Base-by-base conservation (phyloP, 2,329 filamentous ascomycete species). In the Xylaria sp. region DNA sequence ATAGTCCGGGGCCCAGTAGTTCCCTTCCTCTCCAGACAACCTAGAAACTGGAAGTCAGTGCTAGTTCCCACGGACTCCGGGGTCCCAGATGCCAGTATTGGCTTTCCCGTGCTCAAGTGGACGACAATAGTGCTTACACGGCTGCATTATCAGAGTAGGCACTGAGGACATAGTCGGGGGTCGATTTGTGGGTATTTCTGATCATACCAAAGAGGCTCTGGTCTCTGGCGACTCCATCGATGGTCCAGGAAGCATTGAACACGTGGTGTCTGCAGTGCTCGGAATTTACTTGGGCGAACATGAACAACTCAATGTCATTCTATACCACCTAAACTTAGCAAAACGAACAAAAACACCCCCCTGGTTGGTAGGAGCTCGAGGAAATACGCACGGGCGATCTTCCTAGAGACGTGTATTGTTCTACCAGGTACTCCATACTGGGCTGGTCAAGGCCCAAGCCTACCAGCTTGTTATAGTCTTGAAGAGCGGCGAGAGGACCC, bases 271-370 rank as follows among this genome's bases (percentile, higher is more conserved):
- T 54, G 50, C 63, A 65, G 43, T 97, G 93, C 79, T 97, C 94
- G 3, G 93, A 97, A 78, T 97, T 97, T 71, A 99, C 92, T 75
- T 97, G 94, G 9, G 92, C 93, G 72, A 97, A 97, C 93, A 97
- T 97, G 80, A 97, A 97, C n/a, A 97, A 81, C 75, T 97, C 93
- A 39, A 97, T 90, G 70, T 97, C 93, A 55, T 91, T 87, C 29
- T 34, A 13, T 13, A 7, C 29, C 29, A 13, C 29, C 4, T 6
- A 13, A 13, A 13, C 9, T 34, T 34, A 34, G 29, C 29, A 34
- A 4, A 34, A 13, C 29, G 16, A n/a, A n/a, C n/a, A n/a, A n/a
- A n/a, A n/a, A n/a, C n/a, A n/a, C n/a, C 29, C 3, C 16, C 9
- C 11, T 34, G 29, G 16, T 34, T 34, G 9, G 16, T 13, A 13